Evolutionary conservation across 2,329 filamentous ascomycete species (phyloP).

Genomic region (Ilyonectria destructans): DNA sequence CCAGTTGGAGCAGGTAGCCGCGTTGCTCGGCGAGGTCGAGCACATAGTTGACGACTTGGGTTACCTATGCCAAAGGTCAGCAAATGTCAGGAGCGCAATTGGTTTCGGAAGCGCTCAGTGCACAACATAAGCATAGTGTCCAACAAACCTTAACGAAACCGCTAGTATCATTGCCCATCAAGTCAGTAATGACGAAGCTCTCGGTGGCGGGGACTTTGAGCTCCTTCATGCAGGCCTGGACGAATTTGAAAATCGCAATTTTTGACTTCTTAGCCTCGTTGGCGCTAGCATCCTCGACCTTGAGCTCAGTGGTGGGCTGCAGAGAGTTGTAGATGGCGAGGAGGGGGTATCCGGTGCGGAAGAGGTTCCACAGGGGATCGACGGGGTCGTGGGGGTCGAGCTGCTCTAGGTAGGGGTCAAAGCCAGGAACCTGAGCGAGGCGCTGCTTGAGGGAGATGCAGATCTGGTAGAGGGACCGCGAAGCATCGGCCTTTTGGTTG

Average conservation of each 20-base stretch:
- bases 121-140: neutral
- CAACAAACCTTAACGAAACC: slow-evolving; percentile 90
- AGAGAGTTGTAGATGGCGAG: slow-evolving; percentile 92
- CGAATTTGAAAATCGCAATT: slow-evolving; percentile 91
- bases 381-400: slow-evolving; percentile 85
- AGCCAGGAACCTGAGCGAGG: slow-evolving; percentile 86
- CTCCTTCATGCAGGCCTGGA: slow-evolving; percentile 89
- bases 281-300: slow-evolving; percentile 74
- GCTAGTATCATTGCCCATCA: slow-evolving; percentile 95
- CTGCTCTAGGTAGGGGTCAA: slow-evolving; percentile 81
- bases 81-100: neutral
- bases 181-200: slow-evolving; percentile 92
- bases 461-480: slow-evolving; percentile 94
- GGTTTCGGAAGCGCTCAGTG: neutral
- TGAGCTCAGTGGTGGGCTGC: slow-evolving; percentile 78
- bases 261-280: slow-evolving; percentile 86
- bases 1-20: slow-evolving; percentile 78
- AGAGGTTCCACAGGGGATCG: slow-evolving; percentile 89
- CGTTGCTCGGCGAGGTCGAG: slow-evolving; percentile 88
- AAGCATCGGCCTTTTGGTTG: slow-evolving; percentile 95
- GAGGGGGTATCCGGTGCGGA: slow-evolving; percentile 87
- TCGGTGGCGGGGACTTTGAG: slow-evolving; percentile 85
- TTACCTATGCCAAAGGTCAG: slow-evolving; percentile 68
- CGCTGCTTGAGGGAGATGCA: slow-evolving; percentile 89
- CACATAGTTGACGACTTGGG: slow-evolving; percentile 92